Conservation (phyloP, 495 filamentous ascomycete genomes). For the Penicillium canescens region DNA sequence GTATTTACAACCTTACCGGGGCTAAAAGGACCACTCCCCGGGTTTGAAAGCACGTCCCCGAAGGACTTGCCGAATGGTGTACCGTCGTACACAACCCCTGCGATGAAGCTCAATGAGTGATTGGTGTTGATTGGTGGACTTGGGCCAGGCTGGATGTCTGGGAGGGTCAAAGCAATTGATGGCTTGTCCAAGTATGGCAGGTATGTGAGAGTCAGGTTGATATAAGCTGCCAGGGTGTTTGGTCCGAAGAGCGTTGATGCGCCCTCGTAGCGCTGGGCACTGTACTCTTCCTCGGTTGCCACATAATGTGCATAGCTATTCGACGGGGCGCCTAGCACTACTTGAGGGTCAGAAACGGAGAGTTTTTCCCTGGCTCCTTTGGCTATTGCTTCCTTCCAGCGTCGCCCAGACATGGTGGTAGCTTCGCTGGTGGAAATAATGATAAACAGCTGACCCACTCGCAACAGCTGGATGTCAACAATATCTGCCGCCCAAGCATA, state of each 20-base stretch:
- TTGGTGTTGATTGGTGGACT: slow-evolving; percentile 83
- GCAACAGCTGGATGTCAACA: slow-evolving; percentile 86
- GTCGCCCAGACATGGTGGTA: slow-evolving; percentile 90
- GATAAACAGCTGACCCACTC: slow-evolving; percentile 85
- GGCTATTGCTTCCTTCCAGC: slow-evolving; percentile 84
- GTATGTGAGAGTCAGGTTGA: slow-evolving; percentile 76
- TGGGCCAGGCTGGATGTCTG: slow-evolving; percentile 55
- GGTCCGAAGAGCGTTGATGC: slow-evolving; percentile 93
- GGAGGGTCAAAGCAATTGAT: slow-evolving; percentile 42
- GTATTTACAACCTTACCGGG: slow-evolving; percentile 59
- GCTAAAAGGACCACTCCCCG: slow-evolving; percentile 47
- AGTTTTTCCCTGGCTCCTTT: slow-evolving; percentile 51
- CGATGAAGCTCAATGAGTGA: slow-evolving; percentile 76
- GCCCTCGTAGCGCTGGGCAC: slow-evolving; percentile 90
- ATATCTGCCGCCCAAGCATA: slow-evolving; percentile 94
- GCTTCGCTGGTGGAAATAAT: slow-evolving; percentile 90
- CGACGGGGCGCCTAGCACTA: slow-evolving; percentile 89
- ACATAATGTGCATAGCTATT: slow-evolving; percentile 98
- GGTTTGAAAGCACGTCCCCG: slow-evolving; percentile 70
- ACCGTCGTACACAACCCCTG: slow-evolving; percentile 74
- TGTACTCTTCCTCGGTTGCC: slow-evolving; percentile 88
- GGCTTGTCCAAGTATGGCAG: slow-evolving; percentile 63
- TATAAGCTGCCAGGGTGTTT: slow-evolving; percentile 86
- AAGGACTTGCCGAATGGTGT: slow-evolving; percentile 69
- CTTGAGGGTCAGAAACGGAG: slow-evolving; percentile 57